phyloP scores from a whole-genome alignment of 805 yeast genomes.

The Ogataea henricii region DNA sequence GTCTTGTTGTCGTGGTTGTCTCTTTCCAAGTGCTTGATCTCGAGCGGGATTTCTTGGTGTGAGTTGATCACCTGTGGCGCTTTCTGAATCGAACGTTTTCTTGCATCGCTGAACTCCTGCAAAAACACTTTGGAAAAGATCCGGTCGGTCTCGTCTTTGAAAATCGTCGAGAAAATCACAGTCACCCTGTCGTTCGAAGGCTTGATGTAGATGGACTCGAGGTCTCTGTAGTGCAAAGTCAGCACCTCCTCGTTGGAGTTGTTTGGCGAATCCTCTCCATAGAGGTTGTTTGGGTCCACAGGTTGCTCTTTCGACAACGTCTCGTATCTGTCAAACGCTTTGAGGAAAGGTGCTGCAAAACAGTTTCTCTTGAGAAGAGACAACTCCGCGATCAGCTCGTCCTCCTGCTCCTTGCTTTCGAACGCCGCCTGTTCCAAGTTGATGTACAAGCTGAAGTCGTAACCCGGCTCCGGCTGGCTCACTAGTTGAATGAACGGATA shows the following conservation, averaged over 20 bases:
- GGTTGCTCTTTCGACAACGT: constrained; percentile 51
- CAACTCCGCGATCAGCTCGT: constrained; percentile 59
- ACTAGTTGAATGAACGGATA: constrained; percentile 39
- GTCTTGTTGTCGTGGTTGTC: constrained; percentile 40
- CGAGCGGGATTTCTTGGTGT: constrained; percentile 90
- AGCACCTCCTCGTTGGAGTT: constrained; percentile 56
- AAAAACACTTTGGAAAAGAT: constrained; percentile 85
- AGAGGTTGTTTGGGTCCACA: constrained; percentile 41
- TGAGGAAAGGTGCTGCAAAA: constrained; percentile 89
- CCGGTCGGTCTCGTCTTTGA: constrained; percentile 96
- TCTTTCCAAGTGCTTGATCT: constrained; percentile 52
- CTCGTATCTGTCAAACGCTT: constrained; percentile 81
- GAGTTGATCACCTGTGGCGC: constrained; percentile 97
- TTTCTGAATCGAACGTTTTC: constrained; percentile 92
- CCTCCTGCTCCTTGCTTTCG: constrained; percentile 47
- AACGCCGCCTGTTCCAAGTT: constrained; percentile 42
- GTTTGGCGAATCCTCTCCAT: constrained; percentile 42
- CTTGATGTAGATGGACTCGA: constrained; percentile 85
- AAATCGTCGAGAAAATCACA: constrained; percentile 89
- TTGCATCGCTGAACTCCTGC: constrained; percentile 94
- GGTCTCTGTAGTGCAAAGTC: constrained; percentile 84
- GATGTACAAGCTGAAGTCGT: constrained; percentile 74
- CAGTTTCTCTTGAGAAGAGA: constrained; percentile 81
- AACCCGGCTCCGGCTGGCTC: constrained; percentile 67
- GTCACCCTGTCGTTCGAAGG: constrained; percentile 97